These are phyloP conservation scores for Pulveroboletus sp. DNA, from an alignment of 768 basidiomycete species.

Conservation along the genomic window DNA sequence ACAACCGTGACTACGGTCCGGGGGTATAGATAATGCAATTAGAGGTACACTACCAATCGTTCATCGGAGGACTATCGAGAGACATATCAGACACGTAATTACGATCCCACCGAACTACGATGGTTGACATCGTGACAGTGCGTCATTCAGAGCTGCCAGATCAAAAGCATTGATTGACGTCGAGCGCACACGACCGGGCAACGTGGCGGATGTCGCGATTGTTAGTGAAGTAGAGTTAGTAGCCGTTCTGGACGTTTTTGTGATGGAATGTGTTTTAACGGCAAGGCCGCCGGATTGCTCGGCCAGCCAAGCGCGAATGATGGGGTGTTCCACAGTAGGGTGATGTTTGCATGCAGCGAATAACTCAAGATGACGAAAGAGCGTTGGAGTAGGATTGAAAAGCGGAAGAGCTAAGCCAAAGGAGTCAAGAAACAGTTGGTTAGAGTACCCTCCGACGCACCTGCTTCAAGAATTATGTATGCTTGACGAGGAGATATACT, in stretches of 20 bases:
- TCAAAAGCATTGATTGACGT: constrained; percentile 21
- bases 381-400: constrained; percentile 47
- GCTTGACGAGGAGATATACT: constrained; percentile 40
- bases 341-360: constrained; percentile 41
- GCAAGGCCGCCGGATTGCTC: constrained; percentile 23
- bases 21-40: constrained; percentile 7
- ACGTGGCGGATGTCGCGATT: constrained; percentile 8
- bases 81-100: background rate
- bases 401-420: constrained; percentile 45
- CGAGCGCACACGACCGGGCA: constrained; percentile 4
- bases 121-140: constrained; percentile 26
- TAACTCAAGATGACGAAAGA: constrained; percentile 46
- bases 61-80: constrained; percentile 4
- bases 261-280: constrained; percentile 11
- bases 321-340: constrained; percentile 40
- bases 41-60: constrained; percentile 2
- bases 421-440: background rate
- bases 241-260: constrained; percentile 2
- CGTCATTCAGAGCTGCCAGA: constrained; percentile 22
- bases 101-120: constrained; percentile 6
- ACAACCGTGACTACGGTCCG: background rate
- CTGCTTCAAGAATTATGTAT: constrained; percentile 39
- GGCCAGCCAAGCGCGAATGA: constrained; percentile 38
- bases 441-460: constrained; percentile 24
- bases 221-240: constrained; percentile 11